Evolutionary conservation across 306 rosid genomes (phyloP).

Genomic region (Quercus bicolor): DNA sequence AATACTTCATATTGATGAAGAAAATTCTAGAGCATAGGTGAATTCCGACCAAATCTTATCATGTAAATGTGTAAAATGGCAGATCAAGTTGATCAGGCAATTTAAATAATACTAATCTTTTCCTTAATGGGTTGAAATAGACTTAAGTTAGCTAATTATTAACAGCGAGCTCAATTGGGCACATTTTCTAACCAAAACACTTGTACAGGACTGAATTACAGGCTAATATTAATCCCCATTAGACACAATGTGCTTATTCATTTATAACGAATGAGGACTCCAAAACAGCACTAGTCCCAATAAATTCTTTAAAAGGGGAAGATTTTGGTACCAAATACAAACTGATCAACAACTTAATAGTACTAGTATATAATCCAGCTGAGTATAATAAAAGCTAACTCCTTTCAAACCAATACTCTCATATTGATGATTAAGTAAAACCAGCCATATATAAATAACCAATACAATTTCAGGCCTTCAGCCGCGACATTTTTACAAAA

Average conservation of each 20-base stretch:
- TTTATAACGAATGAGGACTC: not conserved
- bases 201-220: not conserved
- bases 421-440: too few species aligned
- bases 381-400: too few species aligned
- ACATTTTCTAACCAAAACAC: not conserved
- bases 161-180: not conserved
- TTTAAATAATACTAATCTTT: too few species aligned
- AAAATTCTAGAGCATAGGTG: not conserved
- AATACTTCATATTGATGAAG: not conserved
- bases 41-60: not conserved
- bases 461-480: too few species aligned
- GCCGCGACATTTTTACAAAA: too few species aligned
- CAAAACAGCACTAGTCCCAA: too few species aligned
- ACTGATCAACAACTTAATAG: not conserved
- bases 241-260: not conserved
- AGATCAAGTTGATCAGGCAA: not conserved
- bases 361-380: too few species aligned
- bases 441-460: too few species aligned
- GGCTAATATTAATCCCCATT: not conserved
- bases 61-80: too few species aligned
- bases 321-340: not conserved
- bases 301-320: not conserved
- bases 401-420: too few species aligned
- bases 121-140: not conserved
- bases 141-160: not conserved